Percentiles rank a stretch among this genome's conserved stretches.
Evolutionary conservation across 768 basidiomycete genomes (phyloP).

Genomic region (Lactifluus rugatus): DNA sequence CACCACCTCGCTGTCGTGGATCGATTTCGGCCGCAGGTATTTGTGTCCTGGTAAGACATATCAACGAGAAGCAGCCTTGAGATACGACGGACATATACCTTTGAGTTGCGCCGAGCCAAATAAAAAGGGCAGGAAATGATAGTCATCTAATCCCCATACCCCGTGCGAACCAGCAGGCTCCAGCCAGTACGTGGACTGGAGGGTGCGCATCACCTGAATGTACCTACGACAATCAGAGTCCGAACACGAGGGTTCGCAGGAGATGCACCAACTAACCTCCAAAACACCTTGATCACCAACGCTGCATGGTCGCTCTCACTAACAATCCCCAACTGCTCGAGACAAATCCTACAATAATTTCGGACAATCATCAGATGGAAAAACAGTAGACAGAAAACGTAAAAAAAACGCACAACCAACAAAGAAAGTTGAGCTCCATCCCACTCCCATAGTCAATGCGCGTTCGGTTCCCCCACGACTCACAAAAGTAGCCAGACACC

Average conservation of each 20-base stretch:
- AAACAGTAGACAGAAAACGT: not conserved
- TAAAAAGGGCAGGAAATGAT: slow-evolving; percentile 89
- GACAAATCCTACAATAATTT: slow-evolving; percentile 51
- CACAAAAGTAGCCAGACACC: slow-evolving; percentile 69
- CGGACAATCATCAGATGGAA: too few species aligned
- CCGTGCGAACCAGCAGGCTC: slow-evolving; percentile 99
- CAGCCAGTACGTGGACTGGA: slow-evolving; percentile 94
- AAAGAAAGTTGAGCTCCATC: slow-evolving; percentile 96
- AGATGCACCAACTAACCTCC: slow-evolving; percentile 44
- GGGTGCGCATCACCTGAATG: slow-evolving; percentile 66
- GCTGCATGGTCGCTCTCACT: slow-evolving; percentile 56
- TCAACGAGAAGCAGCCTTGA: not conserved
- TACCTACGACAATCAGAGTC: slow-evolving; percentile 34
- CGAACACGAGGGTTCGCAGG: not conserved
- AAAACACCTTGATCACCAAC: slow-evolving; percentile 79
- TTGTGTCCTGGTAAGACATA: slow-evolving; percentile 44
- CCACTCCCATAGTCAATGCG: slow-evolving; percentile 99
- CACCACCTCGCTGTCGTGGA: slow-evolving; percentile 84
- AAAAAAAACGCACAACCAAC: slow-evolving; percentile 69
- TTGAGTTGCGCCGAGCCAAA: slow-evolving; percentile 76
- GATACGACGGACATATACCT: slow-evolving; percentile 28
- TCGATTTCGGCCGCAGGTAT: slow-evolving; percentile 82
- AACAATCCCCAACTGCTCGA: slow-evolving; percentile 61
- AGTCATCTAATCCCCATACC: slow-evolving; percentile 96
- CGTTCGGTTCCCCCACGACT: slow-evolving; percentile 85